Evolutionary conservation across 176 grass and related monocot species (phyloP).

Genomic region (Tillandsia leiboldiana): DNA sequence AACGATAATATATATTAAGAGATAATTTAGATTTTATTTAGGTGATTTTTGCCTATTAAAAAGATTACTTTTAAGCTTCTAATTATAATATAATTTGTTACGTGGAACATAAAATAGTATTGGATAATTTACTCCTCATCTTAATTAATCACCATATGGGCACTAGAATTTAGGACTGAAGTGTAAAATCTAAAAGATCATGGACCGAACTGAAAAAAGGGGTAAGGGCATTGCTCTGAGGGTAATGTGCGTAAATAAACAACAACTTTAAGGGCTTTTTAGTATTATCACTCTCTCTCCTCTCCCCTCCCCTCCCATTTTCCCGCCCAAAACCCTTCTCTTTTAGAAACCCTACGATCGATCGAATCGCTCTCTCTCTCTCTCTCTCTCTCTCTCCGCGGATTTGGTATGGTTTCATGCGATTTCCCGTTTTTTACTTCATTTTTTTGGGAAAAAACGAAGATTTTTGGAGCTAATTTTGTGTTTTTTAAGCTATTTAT

Average conservation of each 20-base stretch:
- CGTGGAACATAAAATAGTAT: too few relatives aligned
- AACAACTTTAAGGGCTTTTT: rapidly evolving
- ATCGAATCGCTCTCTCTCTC: background rate
- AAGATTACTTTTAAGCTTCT: too few relatives aligned
- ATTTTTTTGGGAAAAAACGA: background rate
- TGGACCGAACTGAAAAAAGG: too few relatives aligned
- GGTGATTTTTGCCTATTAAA: too few relatives aligned
- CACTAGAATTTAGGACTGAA: too few relatives aligned
- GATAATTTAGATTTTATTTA: too few relatives aligned
- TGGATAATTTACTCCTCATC: too few relatives aligned
- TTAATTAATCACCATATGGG: too few relatives aligned
- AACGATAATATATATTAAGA: too few relatives aligned
- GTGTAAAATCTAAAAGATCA: too few relatives aligned
- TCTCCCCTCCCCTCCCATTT: slow-evolving; percentile 9
- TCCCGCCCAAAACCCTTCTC: slow-evolving; percentile 47
- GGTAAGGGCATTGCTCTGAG: too few relatives aligned
- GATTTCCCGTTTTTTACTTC: background rate
- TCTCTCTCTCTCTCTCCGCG: background rate
- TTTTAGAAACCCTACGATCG: background rate
- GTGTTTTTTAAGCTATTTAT: background rate
- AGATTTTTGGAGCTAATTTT: background rate
- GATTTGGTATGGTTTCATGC: background rate
- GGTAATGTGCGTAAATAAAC: background rate
- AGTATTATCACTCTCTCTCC: background rate
- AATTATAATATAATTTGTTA: too few relatives aligned